Base-by-base conservation (phyloP, 768 basidiomycete genomes). In the Pleurotus eryngii region DNA sequence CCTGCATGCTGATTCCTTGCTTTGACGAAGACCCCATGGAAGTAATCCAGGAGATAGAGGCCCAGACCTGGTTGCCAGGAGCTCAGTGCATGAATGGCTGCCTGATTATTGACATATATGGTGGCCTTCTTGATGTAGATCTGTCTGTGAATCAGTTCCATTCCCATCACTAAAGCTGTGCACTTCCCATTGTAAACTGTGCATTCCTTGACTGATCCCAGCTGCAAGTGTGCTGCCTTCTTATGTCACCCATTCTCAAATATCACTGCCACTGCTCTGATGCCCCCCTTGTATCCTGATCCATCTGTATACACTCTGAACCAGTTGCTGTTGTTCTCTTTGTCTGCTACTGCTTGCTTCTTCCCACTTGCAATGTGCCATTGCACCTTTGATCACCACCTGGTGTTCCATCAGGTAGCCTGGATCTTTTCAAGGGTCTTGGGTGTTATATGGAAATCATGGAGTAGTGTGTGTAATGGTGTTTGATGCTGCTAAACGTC, bases 161-260 rank as follows among this genome's bases (percentile, higher is more conserved):
- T 7, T 0, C 60, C 69, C 3, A 75, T 55, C 0, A 67, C 35
- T 3, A 70, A 48, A 0, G 69, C 73, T 4, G 69, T 64, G 0
- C 63, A n/a, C 49, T 74, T 68, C 1, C 61, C 71, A 51, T 72
- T 67, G 40, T 67, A 70, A 0, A 70, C 68, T 0, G 63, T 69
- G 59, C 72, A 69, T 8, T 66, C 49, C 3, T 37, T 49, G 1
- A 56, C 55, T 0, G 40, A 27, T 5, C 70, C 68, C 4, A 74
- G 59, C 17, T 67, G 46, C 17, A 58, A 58, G n/a, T 54, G 49
- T 12, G 67, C 37, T 7, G 46, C 35, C 14, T 38, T 49, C n/a
- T 11, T 37, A 9, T 17, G 11, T 40, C n/a, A 8, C 3, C 59
- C 67, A 0, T 51, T 46, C 3, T 35, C 35, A 42, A 59, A 54